Conservation (phyloP, 2,329 filamentous ascomycete species). For the Sordariomycetes sp. region DNA sequence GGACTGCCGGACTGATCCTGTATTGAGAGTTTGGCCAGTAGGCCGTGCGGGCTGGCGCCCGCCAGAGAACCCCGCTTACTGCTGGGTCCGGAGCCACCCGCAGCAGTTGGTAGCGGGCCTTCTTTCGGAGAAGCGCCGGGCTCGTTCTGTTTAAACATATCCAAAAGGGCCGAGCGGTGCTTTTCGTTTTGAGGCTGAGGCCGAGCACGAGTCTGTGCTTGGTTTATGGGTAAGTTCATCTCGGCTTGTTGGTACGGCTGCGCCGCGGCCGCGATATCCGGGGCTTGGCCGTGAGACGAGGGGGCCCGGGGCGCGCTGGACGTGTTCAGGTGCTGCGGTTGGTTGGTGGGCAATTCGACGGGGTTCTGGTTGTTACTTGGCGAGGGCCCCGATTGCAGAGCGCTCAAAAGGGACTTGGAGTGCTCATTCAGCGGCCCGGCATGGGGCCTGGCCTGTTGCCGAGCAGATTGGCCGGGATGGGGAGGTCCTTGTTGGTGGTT, state of each 20-base stretch:
- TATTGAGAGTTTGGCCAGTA: constrained; percentile 6
- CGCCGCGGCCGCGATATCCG: background rate
- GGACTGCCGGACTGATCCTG: constrained; percentile 3
- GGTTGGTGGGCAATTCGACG: background rate
- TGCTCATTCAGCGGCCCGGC: constrained; percentile 2
- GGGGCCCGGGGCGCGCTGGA: background rate
- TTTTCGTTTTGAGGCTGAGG: constrained; percentile 11
- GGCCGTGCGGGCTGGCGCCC: constrained; percentile 4
- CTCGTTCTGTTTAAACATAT: constrained; percentile 39
- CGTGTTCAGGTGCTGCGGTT: background rate
- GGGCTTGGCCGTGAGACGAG: background rate
- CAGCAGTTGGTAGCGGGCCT: background rate
- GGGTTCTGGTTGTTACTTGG: background rate
- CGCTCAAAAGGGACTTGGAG: constrained; percentile 1
- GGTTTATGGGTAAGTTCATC: background rate
- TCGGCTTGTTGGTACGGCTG: background rate
- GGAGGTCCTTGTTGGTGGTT: constrained; percentile 4
- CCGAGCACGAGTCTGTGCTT: too few species aligned
- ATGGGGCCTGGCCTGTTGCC: background rate
- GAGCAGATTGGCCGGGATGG: constrained; percentile 2
- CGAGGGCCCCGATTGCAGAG: background rate
- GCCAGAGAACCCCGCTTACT: constrained; percentile 1
- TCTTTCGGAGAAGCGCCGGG: constrained; percentile 5
- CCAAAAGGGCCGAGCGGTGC: constrained; percentile 38
- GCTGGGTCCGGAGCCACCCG: constrained; percentile 9